Percentiles rank a stretch among this genome's conserved stretches.
These are phyloP conservation scores for Carallia pectinifolia DNA, from an alignment of 345 rosid species.

Conservation along the genomic window DNA sequence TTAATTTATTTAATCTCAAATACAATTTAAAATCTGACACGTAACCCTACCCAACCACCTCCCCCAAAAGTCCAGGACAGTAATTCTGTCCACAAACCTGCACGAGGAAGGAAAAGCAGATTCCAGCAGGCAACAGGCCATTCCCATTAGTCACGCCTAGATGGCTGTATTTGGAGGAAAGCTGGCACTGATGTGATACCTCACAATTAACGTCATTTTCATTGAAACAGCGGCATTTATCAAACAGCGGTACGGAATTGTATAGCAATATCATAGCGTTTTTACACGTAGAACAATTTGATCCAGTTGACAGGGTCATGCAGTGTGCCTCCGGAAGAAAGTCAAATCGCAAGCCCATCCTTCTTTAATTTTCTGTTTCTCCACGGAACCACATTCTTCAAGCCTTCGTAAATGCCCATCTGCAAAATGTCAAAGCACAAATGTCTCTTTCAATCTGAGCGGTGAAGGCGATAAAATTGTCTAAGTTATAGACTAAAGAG, in stretches of 20 bases:
- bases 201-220: conserved; percentile 17
- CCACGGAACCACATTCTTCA: conserved; percentile 71
- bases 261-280: not conserved
- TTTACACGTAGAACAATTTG: not conserved
- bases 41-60: not conserved
- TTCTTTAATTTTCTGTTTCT: conserved; percentile 49
- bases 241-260: not conserved
- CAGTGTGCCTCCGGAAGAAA: not conserved
- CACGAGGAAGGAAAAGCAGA: not conserved
- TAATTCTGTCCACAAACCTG: not conserved
- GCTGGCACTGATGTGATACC: conserved; percentile 2
- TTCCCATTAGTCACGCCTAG: not conserved
- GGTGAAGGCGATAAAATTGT: not conserved
- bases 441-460: no score
- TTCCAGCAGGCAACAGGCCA: not conserved
- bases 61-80: not conserved
- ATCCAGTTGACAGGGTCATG: not conserved
- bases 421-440: conserved; percentile 27
- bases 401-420: conserved; percentile 54
- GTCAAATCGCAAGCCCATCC: conserved; percentile 35
- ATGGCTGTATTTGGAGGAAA: not conserved
- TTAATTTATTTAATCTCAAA: no score
- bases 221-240: conserved; percentile 7
- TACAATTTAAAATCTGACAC: no score
- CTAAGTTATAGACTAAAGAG: not conserved